A percentile compares a stretch with the other conserved stretches of the same genome.
These are phyloP conservation scores for Alternaria ventricosa DNA, from an alignment of 2,329 filamentous ascomycete species.

Conservation along the genomic window DNA sequence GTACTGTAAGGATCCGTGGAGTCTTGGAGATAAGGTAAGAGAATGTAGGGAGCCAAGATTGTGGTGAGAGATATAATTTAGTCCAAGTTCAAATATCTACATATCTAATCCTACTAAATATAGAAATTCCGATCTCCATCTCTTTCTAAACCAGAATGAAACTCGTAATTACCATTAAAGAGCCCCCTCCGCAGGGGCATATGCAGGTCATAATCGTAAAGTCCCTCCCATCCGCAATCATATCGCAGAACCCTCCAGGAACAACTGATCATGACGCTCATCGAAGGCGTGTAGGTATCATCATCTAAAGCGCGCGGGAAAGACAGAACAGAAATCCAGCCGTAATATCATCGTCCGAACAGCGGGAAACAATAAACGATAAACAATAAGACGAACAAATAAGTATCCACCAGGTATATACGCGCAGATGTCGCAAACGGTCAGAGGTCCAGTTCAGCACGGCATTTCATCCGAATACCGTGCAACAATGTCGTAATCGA, in stretches of 20 bases:
- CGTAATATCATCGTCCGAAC: neutral
- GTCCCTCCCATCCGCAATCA: neutral
- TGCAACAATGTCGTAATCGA: neutral
- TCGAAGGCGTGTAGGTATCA: conserved; percentile 26
- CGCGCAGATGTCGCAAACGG: neutral
- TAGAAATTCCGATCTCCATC: neutral
- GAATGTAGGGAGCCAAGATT: neutral
- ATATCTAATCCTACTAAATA: neutral
- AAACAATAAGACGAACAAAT: neutral
- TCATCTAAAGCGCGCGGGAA: conserved; percentile 2
- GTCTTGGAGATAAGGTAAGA: neutral
- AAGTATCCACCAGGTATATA: neutral
- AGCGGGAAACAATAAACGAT: too few species aligned
- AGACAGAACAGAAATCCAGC: conserved; percentile 16
- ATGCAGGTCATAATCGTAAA: conserved; percentile 20
- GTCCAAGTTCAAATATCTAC: neutral
- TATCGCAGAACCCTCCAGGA: neutral
- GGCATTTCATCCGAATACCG: neutral
- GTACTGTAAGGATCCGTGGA: fast-evolving
- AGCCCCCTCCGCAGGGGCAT: neutral
- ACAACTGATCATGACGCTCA: conserved; percentile 36
- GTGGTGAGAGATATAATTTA: neutral
- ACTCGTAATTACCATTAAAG: conserved; percentile 10
- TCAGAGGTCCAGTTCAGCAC: neutral
- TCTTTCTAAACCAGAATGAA: neutral